A percentile compares a stretch with the other conserved stretches of the same genome.
phyloP scores from a whole-genome alignment of 208 protist genomes.

The Crithidia expoeki region DNA sequence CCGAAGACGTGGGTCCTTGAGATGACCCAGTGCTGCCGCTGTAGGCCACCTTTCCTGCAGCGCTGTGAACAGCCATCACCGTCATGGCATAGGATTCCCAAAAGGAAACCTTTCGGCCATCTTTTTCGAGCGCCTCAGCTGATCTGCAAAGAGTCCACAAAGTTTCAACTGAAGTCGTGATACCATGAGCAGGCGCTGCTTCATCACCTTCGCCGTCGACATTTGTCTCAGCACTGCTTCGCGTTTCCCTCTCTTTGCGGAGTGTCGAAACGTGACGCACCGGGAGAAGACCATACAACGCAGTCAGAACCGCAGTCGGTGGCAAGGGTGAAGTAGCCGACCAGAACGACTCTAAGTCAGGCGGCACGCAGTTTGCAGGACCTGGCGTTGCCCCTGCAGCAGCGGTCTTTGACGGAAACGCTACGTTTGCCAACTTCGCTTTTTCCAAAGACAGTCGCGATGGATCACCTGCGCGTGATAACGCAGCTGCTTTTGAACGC shows the following conservation, averaged over 20 bases:
- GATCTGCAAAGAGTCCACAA: constrained; percentile 9
- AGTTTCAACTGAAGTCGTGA: neutral
- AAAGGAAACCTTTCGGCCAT: neutral
- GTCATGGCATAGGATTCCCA: constrained; percentile 35
- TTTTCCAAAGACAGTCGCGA: neutral
- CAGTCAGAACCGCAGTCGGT: constrained; percentile 61
- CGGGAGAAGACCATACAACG: constrained; percentile 45
- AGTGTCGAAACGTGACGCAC: constrained; percentile 24
- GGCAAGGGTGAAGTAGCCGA: constrained; percentile 44
- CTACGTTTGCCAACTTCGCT: neutral
- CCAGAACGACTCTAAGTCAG: constrained; percentile 42
- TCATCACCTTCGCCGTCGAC: neutral
- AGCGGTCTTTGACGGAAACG: neutral
- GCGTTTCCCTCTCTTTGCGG: neutral
- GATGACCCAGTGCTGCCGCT: constrained; percentile 1
- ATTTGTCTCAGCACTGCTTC: neutral
- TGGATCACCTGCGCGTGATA: neutral
- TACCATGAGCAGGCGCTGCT: neutral
- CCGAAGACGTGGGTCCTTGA: constrained; percentile 13
- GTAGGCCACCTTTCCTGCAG: neutral
- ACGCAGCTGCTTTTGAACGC: neutral
- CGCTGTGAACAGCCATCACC: constrained; percentile 17
- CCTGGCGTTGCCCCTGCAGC: neutral
- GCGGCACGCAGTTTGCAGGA: neutral
- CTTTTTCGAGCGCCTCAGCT: neutral